These are phyloP conservation scores for Helicostylum pulchrum DNA, from an alignment of 192 early-diverging fungal genomes.

Conservation along the genomic window DNA sequence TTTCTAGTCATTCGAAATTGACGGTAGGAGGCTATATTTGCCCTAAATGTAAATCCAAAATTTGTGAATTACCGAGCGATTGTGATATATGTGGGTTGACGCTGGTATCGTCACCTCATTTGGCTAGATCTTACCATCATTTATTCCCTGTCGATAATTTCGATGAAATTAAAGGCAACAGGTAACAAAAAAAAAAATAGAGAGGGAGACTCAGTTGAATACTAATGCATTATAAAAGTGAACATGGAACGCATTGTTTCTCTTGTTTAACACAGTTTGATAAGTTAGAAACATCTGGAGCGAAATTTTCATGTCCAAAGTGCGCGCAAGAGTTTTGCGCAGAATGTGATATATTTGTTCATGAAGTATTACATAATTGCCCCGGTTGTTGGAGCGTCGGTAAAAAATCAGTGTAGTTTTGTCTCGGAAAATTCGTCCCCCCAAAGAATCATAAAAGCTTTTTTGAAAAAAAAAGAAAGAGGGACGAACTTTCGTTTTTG, in stretches of 20 bases:
- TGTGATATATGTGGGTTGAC: constrained; percentile 89
- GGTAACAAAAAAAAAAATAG: constrained; percentile 24
- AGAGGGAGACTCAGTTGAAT: neutral
- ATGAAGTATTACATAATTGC: constrained; percentile 92
- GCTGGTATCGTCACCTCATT: constrained; percentile 82
- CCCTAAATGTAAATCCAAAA: constrained; percentile 75
- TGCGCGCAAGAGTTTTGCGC: constrained; percentile 81
- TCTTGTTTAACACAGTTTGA: constrained; percentile 47
- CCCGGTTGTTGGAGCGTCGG: constrained; percentile 57
- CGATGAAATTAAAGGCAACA: constrained; percentile 56
- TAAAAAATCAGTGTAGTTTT: neutral
- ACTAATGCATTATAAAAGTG: constrained; percentile 23
- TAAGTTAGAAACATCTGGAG: constrained; percentile 27
- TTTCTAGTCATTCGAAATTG: constrained; percentile 61
- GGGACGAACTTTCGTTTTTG: neutral
- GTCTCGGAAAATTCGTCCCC: neutral
- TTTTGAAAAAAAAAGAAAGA: too few species aligned
- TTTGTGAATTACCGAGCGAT: constrained; percentile 89
- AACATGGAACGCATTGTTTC: constrained; percentile 41
- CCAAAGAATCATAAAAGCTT: neutral
- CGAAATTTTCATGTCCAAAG: constrained; percentile 67
- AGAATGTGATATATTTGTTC: constrained; percentile 92
- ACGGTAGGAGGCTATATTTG: constrained; percentile 78
- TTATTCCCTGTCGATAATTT: constrained; percentile 90
- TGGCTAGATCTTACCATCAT: constrained; percentile 93